Base-by-base conservation (phyloP, 1,284 basidiomycete genomes). In the Athelia psychrophila region DNA sequence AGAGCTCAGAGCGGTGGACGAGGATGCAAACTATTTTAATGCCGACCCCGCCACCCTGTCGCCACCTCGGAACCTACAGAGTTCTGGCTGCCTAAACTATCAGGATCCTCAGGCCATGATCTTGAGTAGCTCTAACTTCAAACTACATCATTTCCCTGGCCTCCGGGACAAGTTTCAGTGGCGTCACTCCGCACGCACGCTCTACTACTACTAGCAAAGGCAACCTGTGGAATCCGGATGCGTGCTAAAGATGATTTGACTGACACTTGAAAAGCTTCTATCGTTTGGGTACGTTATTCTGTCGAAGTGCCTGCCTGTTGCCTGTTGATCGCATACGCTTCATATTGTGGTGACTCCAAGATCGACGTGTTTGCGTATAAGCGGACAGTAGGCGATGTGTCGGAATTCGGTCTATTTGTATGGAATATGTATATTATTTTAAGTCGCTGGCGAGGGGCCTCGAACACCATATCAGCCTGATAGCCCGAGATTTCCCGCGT, bases 141-240 rank as follows among this genome's bases (percentile, higher is more conserved):
- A n/a, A n/a, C n/a, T n/a, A n/a, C n/a, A n/a, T n/a, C n/a, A n/a
- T n/a, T n/a, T n/a, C n/a, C n/a, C n/a, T n/a, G n/a, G n/a, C n/a
- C n/a, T n/a, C n/a, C n/a, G n/a, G n/a, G n/a, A n/a, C n/a, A n/a
- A n/a, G n/a, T n/a, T n/a, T 23, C 56, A 88, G 81, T 91, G 89
- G 88, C 52, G 59, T 69, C 3, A 69, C 70, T 1, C 44, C 67
- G 4, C 72, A 89, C 52, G 85, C 74, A 0, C 88, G 90, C 1
- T 91, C 91, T 66, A 81, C 81, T 3, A 74, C 75, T n/a, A n/a
- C n/a, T n/a, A n/a, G n/a, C n/a, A n/a, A 0, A 80, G 78, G 2
- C 75, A 68, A 13, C 85, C 88, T 51, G 0, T 88, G 85, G 78
- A 91, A 91, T 61, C 85, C 76, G 8, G 73, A 65, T 2, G 66